A percentile compares a stretch with the other conserved stretches of the same genome.
These are phyloP conservation scores for Penicillium sp. DNA, from an alignment of 2,329 filamentous ascomycete species.

Conservation along the genomic window DNA sequence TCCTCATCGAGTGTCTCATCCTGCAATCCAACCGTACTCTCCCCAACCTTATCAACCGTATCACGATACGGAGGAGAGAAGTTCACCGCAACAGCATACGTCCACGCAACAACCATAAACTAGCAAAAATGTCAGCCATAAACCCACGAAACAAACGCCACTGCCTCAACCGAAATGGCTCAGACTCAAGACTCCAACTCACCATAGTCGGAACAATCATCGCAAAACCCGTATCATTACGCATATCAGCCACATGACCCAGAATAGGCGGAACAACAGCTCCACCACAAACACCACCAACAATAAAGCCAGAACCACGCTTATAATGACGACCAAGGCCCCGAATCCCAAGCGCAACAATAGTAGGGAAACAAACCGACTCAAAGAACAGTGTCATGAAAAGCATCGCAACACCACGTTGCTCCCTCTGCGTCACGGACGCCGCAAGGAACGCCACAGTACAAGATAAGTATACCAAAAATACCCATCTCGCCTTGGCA, in stretches of 20 bases:
- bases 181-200: slow-evolving; percentile 35
- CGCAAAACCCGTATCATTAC: slow-evolving; percentile 63
- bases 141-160: too few relatives aligned
- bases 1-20: slow-evolving; percentile 23
- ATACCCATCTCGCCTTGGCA: slow-evolving; percentile 69
- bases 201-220: slow-evolving; percentile 68
- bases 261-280: slow-evolving; percentile 74
- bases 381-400: slow-evolving; percentile 79
- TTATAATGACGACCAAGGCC: slow-evolving; percentile 78
- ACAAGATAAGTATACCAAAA: slow-evolving; percentile 68
- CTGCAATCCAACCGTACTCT: slow-evolving; percentile 50
- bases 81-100: slow-evolving; percentile 66
- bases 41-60: slow-evolving; percentile 62
- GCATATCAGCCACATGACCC: slow-evolving; percentile 67
- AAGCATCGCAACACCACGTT: slow-evolving; percentile 60
- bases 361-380: slow-evolving; percentile 79
- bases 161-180: too few relatives aligned
- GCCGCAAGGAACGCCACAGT: slow-evolving; percentile 65
- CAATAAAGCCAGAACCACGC: slow-evolving; percentile 73
- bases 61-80: slow-evolving; percentile 67
- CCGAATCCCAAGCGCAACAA: slow-evolving; percentile 78
- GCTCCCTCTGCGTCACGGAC: slow-evolving; percentile 52
- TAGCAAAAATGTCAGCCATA: slow-evolving; percentile 13
- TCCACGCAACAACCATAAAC: slow-evolving; percentile 62
- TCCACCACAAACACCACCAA: slow-evolving; percentile 73